phyloP scores from a whole-genome alignment of 192 early-diverging fungal species.

The Powellomyces hirtus region DNA sequence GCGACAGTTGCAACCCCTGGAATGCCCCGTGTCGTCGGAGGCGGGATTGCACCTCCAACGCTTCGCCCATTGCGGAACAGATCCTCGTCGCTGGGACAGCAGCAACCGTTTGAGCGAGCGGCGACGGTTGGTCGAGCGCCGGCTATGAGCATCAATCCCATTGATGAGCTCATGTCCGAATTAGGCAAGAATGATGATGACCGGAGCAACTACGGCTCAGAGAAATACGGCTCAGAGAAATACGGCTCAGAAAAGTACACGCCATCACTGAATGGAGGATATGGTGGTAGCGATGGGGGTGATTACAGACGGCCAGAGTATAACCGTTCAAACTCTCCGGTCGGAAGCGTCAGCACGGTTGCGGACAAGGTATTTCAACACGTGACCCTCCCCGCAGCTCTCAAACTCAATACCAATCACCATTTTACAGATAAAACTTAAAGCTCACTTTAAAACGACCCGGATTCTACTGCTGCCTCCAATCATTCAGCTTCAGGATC shows the following conservation, averaged over 20 bases:
- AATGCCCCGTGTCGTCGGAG: neutral
- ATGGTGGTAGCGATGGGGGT: neutral
- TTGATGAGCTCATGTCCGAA: slow-evolving; percentile 16
- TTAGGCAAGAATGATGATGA: neutral
- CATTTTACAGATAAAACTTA: slow-evolving; percentile 49
- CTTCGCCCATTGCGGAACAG: neutral
- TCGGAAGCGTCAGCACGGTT: neutral
- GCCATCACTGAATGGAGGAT: neutral
- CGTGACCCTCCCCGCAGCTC: too few relatives aligned
- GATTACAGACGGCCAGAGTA: neutral
- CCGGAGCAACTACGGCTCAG: neutral
- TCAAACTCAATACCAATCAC: too few relatives aligned
- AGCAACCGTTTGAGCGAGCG: neutral
- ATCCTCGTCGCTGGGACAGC: neutral
- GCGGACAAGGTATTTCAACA: slow-evolving; percentile 16
- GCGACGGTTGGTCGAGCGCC: neutral
- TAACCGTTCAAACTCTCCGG: neutral
- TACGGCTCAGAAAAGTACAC: neutral
- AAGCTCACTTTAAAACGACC: slow-evolving; percentile 61
- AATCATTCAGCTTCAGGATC: slow-evolving; percentile 50
- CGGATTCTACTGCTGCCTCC: slow-evolving; percentile 58
- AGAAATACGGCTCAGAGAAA: neutral
- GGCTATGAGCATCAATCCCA: slow-evolving; percentile 11
- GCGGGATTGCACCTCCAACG: neutral
- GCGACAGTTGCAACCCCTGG: slow-evolving; percentile 1